Conservation (phyloP, 306 rosid species). For the Casuarina equisetifolia region DNA sequence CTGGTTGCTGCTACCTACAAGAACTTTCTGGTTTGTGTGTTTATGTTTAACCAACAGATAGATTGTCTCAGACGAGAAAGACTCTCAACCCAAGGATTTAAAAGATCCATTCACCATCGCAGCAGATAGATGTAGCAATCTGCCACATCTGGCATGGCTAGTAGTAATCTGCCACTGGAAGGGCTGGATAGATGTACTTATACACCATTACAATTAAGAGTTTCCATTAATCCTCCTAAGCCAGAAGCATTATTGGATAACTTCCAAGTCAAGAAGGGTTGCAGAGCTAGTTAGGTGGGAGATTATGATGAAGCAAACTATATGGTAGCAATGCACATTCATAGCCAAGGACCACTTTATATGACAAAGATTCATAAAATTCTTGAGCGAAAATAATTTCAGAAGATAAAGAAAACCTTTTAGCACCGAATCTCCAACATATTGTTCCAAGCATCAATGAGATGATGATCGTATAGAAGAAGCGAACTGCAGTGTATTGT, state of each 20-base stretch:
- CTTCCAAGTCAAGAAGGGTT: not conserved
- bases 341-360: not conserved
- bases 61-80: not conserved
- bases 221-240: not conserved
- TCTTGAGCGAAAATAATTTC: not conserved
- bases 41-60: not conserved
- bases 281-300: not conserved
- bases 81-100: not conserved
- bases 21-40: not conserved
- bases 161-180: not conserved
- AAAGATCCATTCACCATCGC: not conserved
- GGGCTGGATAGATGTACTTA: not conserved
- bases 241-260: not conserved
- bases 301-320: not conserved
- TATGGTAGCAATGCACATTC: not conserved
- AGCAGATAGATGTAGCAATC: not conserved
- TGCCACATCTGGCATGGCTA: not conserved
- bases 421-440: conserved; percentile 94
- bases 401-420: conserved; percentile 47
- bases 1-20: not conserved
- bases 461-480: conserved; percentile 87
- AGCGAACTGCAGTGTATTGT: conserved; percentile 94
- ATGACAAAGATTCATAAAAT: not conserved
- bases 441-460: conserved; percentile 93
- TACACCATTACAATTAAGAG: not conserved